These are phyloP conservation scores for Yarrowia osloensis DNA, from an alignment of 805 yeast species.

Conservation along the genomic window DNA sequence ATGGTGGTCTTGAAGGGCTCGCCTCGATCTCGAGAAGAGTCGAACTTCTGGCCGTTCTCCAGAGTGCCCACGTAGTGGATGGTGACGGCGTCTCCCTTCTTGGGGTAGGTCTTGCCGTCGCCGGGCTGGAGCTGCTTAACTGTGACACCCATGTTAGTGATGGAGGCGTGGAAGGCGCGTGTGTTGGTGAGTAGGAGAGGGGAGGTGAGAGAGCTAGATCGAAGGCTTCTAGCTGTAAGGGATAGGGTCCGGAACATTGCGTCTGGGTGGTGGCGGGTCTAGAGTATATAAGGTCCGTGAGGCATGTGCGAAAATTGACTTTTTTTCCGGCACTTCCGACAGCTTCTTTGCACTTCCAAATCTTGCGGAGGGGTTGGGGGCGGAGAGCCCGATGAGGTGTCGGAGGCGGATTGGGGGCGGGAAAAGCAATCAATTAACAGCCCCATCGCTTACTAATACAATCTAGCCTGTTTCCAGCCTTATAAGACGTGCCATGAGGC, in stretches of 20 bases:
- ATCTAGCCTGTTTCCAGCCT: too few species aligned
- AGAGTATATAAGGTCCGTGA: conserved; percentile 22
- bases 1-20: conserved; percentile 91
- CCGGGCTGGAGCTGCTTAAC: conserved; percentile 50
- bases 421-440: too few species aligned
- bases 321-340: conserved; percentile 19
- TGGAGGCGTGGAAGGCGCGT: conserved; percentile 19
- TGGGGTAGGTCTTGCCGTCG: conserved; percentile 86
- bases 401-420: too few species aligned
- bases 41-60: conserved; percentile 94
- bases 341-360: conserved; percentile 19
- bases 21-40: conserved; percentile 92
- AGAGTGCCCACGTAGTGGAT: conserved; percentile 96
- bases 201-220: conserved; percentile 6
- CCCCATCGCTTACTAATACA: too few species aligned
- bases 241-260: conserved; percentile 30
- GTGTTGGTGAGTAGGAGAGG: not conserved
- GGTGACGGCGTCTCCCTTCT: conserved; percentile 82
- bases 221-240: conserved; percentile 25
- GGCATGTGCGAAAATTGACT: conserved; percentile 23
- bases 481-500: too few species aligned
- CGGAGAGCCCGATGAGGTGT: not conserved
- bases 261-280: conserved; percentile 20
- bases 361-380: not conserved
- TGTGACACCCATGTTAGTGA: conserved; percentile 45